Evolutionary conservation across 345 rosid genomes (phyloP), one percentile per base, ranked within the genome.

Genomic region (Eucalyptus grandis): DNA sequence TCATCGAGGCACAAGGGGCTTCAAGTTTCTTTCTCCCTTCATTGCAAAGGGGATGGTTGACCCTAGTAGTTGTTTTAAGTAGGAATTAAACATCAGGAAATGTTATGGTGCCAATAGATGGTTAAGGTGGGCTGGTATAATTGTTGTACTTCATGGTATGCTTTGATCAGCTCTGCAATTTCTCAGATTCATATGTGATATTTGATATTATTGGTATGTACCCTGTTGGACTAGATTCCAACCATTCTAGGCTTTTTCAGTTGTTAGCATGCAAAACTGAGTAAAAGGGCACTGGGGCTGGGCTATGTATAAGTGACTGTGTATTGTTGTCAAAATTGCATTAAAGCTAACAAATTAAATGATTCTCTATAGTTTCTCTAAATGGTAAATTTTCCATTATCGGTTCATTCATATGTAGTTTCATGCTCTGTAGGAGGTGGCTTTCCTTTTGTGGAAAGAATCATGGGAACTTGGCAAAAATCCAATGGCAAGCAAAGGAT

Each of bases 401-500:
- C 22, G 11, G 54, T 40, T 49, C 43, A 49, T 69, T 46, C 44
- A 65, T 47, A 16, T 34, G 9, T n/a, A 27, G 65, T 49, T 81
- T 44, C 50, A 86, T 88, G 88, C 81, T 87, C 81, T 91, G 13
- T 89, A 98, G 99, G 99, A 97, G 87, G 99, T 98, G 89, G 99
- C 97, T 90, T 95, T 95, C 91, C 98, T 98, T 91, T 89, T 98
- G 47, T 98, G 99, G 99, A 98, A 95, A 91, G 99, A 98, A 89
- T 98, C 99, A 83, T 98, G 98, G 99, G 98, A 95, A 90, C 89
- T 95, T 67, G 99, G 96, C 86, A 96, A 94, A 90, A 98, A 95
- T 92, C 98, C 99, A 80, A 96, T 98, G 99, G 98, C 98, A 89
- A 98, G 98, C 92, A 98, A 93, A 93, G 99, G 99, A 90, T 96